phyloP scores from a whole-genome alignment of 805 yeast species.

The Zygoascus bituminiphila region DNA sequence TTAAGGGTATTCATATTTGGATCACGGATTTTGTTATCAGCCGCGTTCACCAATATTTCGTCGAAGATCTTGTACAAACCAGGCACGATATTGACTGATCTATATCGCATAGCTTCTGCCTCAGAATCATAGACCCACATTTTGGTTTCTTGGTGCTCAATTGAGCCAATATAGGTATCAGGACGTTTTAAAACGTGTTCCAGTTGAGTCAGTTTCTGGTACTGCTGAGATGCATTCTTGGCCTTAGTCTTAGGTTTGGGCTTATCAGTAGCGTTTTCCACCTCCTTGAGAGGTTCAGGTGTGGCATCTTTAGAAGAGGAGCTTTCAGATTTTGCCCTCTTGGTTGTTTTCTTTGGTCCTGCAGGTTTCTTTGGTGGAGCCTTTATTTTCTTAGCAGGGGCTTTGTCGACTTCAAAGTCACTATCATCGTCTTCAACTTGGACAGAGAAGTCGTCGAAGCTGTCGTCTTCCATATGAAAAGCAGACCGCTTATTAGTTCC shows the following conservation, averaged over 20 bases:
- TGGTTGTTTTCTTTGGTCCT: constrained; percentile 6
- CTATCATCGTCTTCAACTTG: constrained; percentile 12
- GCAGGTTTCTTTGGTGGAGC: not conserved
- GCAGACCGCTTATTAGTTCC: not conserved
- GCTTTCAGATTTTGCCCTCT: constrained; percentile 13
- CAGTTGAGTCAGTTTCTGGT: constrained; percentile 88
- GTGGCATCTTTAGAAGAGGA: not conserved
- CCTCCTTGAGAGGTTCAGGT: constrained; percentile 8
- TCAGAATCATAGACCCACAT: constrained; percentile 83
- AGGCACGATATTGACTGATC: constrained; percentile 74
- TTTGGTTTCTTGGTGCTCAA: constrained; percentile 67
- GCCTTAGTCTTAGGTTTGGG: constrained; percentile 5
- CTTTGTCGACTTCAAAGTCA: constrained; percentile 15
- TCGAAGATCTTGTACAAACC: constrained; percentile 95
- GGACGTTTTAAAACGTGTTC: constrained; percentile 97
- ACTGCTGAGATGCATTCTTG: constrained; percentile 56
- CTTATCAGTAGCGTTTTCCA: constrained; percentile 6
- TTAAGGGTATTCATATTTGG: constrained; percentile 79
- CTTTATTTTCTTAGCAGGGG: constrained; percentile 7
- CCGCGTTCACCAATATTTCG: constrained; percentile 95
- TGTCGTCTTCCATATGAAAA: not conserved
- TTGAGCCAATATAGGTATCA: constrained; percentile 94
- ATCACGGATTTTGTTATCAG: constrained; percentile 95
- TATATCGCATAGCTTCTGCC: constrained; percentile 44
- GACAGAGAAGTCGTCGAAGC: constrained; percentile 3